Conservation (phyloP, 768 basidiomycete genomes). For the Xanthoconium stramineum region DNA sequence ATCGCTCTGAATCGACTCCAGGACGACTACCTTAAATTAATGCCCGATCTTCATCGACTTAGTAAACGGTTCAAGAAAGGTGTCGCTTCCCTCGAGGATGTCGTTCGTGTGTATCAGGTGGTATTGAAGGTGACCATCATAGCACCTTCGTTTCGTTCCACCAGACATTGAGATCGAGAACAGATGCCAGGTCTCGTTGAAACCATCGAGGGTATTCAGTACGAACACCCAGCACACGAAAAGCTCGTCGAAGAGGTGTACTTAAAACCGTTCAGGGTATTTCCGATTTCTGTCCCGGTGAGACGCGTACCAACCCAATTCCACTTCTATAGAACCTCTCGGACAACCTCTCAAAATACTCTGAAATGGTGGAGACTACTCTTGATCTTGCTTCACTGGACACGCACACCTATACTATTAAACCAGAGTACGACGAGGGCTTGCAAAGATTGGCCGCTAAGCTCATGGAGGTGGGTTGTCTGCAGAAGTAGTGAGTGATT, state of each 20-base stretch:
- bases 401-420: conserved; percentile 85
- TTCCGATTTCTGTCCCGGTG: not conserved
- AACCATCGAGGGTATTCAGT: conserved; percentile 49
- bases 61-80: conserved; percentile 88
- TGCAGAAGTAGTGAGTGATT: not conserved
- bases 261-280: conserved; percentile 56
- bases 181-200: conserved; percentile 77
- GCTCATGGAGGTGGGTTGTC: conserved; percentile 48
- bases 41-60: conserved; percentile 93
- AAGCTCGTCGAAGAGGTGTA: conserved; percentile 68
- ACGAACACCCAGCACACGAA: conserved; percentile 44
- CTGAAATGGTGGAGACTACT: conserved; percentile 94
- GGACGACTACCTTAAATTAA: conserved; percentile 84
- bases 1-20: conserved; percentile 29
- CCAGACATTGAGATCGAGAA: not conserved
- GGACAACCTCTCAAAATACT: conserved; percentile 67
- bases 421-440: conserved; percentile 82
- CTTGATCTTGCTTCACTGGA: conserved; percentile 87
- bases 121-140: conserved; percentile 60
- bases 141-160: not conserved
- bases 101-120: conserved; percentile 94
- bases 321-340: conserved; percentile 52
- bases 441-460: conserved; percentile 67
- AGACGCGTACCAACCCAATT: not conserved
- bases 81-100: conserved; percentile 85